A percentile compares a stretch with the other conserved stretches of the same genome.
phyloP scores from a whole-genome alignment of 2,329 filamentous ascomycete species.

The Cladosporium colombiae region DNA sequence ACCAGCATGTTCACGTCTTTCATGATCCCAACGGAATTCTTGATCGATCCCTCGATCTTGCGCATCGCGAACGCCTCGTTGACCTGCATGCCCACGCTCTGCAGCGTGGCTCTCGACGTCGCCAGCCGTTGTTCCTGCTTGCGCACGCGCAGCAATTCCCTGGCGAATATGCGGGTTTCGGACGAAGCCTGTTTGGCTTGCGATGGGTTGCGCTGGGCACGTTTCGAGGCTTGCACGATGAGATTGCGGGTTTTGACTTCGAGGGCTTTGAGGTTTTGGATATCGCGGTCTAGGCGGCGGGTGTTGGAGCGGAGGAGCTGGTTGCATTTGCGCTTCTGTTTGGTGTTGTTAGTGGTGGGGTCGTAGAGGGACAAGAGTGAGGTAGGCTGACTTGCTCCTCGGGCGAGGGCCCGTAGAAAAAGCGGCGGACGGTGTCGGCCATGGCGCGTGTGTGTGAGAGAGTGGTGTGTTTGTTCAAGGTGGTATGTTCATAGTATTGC shows the following conservation, averaged over 20 bases:
- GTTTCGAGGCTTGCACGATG: slow-evolving; percentile 79
- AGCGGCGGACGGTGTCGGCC: slow-evolving; percentile 75
- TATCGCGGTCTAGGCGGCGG: slow-evolving; percentile 93
- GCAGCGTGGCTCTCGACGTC: slow-evolving; percentile 88
- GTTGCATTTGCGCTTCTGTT: slow-evolving; percentile 92
- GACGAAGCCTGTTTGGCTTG: slow-evolving; percentile 75
- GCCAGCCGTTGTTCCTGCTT: slow-evolving; percentile 72
- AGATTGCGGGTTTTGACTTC: slow-evolving; percentile 83
- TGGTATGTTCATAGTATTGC: not conserved
- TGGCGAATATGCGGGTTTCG: slow-evolving; percentile 85
- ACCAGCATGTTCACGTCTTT: slow-evolving; percentile 90
- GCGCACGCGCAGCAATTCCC: slow-evolving; percentile 80
- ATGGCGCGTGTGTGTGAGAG: slow-evolving; percentile 53
- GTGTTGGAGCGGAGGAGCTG: slow-evolving; percentile 83
- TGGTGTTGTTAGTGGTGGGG: slow-evolving; percentile 18
- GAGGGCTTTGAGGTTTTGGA: slow-evolving; percentile 72
- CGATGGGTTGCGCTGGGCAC: slow-evolving; percentile 76
- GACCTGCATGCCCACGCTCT: slow-evolving; percentile 95
- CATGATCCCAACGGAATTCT: slow-evolving; percentile 88
- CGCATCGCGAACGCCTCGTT: slow-evolving; percentile 93
- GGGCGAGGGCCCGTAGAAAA: slow-evolving; percentile 91
- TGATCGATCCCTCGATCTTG: slow-evolving; percentile 92
- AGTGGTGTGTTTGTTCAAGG: not conserved
- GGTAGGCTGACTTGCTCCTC: slow-evolving; percentile 73
- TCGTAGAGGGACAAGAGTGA: not conserved